These are phyloP conservation scores for Adansonia madagascariensis DNA, from an alignment of 441 rosid genomes.

Conservation along the genomic window DNA sequence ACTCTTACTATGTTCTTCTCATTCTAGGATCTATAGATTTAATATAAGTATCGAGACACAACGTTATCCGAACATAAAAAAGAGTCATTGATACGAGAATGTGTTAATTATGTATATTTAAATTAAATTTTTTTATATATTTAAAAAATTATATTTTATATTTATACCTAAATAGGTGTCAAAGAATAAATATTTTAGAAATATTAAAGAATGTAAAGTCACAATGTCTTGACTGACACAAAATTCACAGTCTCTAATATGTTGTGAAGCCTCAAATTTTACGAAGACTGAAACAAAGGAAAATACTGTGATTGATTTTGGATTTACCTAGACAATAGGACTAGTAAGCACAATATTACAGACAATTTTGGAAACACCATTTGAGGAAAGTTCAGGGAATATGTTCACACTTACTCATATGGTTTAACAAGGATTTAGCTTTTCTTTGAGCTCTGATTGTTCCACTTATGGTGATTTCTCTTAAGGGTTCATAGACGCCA, in stretches of 20 bases:
- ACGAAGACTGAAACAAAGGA: neutral
- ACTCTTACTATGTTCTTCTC: too few species aligned
- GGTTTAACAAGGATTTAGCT: constrained; percentile 58
- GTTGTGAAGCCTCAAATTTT: constrained; percentile 9
- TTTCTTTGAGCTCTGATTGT: constrained; percentile 66
- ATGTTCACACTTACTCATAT: constrained; percentile 65
- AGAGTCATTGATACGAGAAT: too few species aligned
- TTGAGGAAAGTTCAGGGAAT: constrained; percentile 40
- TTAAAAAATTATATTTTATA: too few species aligned
- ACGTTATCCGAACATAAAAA: too few species aligned
- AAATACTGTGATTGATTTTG: neutral
- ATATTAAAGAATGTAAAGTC: neutral
- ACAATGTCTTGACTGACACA: neutral
- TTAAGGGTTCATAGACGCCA: constrained; percentile 56
- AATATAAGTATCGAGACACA: neutral
- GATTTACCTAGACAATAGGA: neutral
- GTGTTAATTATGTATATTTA: too few species aligned
- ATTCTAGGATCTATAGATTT: neutral
- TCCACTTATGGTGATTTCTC: constrained; percentile 49
- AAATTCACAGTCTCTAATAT: constrained; percentile 23
- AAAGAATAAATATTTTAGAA: too few species aligned
- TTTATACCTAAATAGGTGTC: too few species aligned
- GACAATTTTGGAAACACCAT: neutral
- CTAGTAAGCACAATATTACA: neutral
- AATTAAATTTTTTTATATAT: too few species aligned